phyloP scores from a whole-genome alignment of 1,284 basidiomycete species.

The Athelia psychrophila region DNA sequence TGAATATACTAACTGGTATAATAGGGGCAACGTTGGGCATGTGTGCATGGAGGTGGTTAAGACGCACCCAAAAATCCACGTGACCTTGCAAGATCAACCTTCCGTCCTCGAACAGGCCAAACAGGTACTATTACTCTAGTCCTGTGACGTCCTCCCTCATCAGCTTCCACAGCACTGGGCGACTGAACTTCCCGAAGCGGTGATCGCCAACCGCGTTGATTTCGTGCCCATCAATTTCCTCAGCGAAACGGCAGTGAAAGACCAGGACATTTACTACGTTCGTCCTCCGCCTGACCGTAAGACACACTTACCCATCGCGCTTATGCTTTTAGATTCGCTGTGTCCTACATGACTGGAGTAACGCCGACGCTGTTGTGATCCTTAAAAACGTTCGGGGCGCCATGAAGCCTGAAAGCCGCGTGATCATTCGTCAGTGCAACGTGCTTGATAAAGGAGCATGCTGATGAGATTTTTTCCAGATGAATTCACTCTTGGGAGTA shows the following conservation, averaged over 20 bases:
- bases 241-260: not conserved
- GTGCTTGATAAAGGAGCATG: too few relatives aligned
- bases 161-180: not conserved
- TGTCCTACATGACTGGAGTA: not conserved
- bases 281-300: not conserved
- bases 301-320: too few relatives aligned
- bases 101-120: not conserved
- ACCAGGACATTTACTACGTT: conserved; percentile 1
- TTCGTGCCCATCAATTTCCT: conserved; percentile 1
- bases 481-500: too few relatives aligned
- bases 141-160: too few relatives aligned
- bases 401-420: not conserved
- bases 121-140: not conserved
- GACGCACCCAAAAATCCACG: not conserved
- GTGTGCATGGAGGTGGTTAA: not conserved
- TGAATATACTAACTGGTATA: not conserved
- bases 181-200: not conserved
- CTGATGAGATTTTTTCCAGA: too few relatives aligned
- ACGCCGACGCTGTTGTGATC: not conserved
- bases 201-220: not conserved
- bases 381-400: not conserved
- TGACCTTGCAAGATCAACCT: not conserved
- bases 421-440: not conserved
- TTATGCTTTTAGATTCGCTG: not conserved
- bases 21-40: not conserved